Evolutionary conservation across 1,284 basidiomycete genomes (phyloP), one percentile per base, ranked within the genome.

Genomic region (Trichosporon inkin): DNA sequence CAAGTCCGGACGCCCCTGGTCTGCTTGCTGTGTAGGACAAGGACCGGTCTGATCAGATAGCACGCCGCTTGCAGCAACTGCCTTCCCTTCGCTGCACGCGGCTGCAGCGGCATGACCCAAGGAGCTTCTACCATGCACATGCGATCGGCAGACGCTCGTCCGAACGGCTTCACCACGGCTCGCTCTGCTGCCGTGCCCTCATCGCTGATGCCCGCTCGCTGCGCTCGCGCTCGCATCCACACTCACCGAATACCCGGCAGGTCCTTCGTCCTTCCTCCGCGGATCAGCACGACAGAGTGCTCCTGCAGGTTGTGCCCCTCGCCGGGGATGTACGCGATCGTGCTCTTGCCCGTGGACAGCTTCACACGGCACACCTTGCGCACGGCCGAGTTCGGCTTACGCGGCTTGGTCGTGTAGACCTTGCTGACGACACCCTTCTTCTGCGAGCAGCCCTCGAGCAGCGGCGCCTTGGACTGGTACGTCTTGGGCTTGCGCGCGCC

Each of bases 241-340:
- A 56, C 89, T 62, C 74, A 95, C 93, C 89, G 86, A 35, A 96
- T 89, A 85, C 94, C 93, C 37, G 94, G 94, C 75, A 98, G 83
- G 86, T 99, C 96, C 82, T 98, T 94, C 3, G 93, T 88, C 80
- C 93, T 85, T 8, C 96, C 96, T 13, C 96, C 96, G 71, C 94
- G 82, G 19, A 99, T 85, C 44, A 98, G 79, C 4, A 99, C 94
- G 2, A 99, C 96, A 74, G 87, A 89, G 74, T 99, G 96, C 77
- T 99, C 96, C 80, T 99, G 96, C 71, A 99, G 79, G 75, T 97
- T 98, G 78, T 99, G 95, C 1, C 96, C 96, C 74, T 99, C 96
- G 67, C 96, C 96, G 40, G 90, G 90, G 58, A 99, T 94, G 76
- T 98, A 99, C 14, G 94, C 94, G 79, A 90, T 88, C 61, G 94